Evolutionary conservation across 1,139 yeast genomes (phyloP), one percentile per base, ranked within the genome.

Genomic region (Oligophagozyma castellii): DNA sequence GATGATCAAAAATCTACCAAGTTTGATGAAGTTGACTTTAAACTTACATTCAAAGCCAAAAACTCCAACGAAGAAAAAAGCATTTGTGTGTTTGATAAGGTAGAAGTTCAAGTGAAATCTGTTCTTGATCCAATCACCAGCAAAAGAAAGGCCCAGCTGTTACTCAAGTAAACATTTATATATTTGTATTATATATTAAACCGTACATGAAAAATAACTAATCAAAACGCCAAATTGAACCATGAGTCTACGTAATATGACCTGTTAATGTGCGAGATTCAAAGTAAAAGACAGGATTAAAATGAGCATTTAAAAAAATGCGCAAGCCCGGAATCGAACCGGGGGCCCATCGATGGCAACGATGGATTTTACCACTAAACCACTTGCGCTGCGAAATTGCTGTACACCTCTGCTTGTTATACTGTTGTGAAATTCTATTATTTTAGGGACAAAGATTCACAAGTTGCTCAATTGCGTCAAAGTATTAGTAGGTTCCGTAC

Each of bases 81-180:
- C 3, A 60, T 89, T 19, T 71, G 74, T 12, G 84, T 89, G 2
- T 89, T 89, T 53, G 95, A 86, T 48, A 76, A 74, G 51, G 92
- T 89, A 19, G 62, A 65, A 26, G 96, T 89, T 12, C 75, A 72
- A 45, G 86, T 89, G 14, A 75, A 69, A 46, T 78, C 93, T 4
- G 69, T 77, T 14, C 64, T 81, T 51, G 95, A 89, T 51, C 93
- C 81, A 36, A 66, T 73, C 26, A 81, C 93, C 7, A 95, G 95
- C 29, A 89, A 86, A 63, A 73, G 98, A 58, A 84, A 76, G 56
- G 95, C 93, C 1, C 86, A 79, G 51, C 63, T 89, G 55, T 48
- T 67, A 34, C 61, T 74, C 34, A 65, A 61, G 43, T 70, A 56
- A 40, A 19, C 10, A n/a, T 11, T n/a, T 21, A 18, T 10, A 11